Percentiles rank a stretch among this genome's conserved stretches.
These are phyloP conservation scores for Plectosphaerella cucumerina DNA, from an alignment of 2,329 filamentous ascomycete genomes.

Conservation along the genomic window DNA sequence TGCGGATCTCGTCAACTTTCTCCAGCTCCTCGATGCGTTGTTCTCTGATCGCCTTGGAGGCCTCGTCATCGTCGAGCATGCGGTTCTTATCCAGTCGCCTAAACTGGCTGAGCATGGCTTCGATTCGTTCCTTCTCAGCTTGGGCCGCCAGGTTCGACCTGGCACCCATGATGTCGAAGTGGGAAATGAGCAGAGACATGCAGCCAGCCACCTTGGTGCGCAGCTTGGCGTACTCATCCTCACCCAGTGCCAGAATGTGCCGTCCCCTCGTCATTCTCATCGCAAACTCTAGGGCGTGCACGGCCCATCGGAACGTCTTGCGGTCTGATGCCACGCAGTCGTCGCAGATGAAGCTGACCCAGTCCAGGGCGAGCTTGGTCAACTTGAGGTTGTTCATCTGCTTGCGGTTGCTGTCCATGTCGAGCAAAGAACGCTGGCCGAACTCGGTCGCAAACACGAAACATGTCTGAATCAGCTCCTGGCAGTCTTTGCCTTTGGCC, in stretches of 20 bases:
- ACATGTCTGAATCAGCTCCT: constrained; percentile 95
- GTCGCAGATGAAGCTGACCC: constrained; percentile 97
- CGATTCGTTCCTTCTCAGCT: constrained; percentile 84
- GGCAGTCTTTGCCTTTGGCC: constrained; percentile 77
- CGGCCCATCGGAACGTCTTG: constrained; percentile 96
- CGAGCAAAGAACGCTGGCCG: constrained; percentile 86
- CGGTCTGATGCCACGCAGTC: constrained; percentile 92
- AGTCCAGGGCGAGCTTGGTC: constrained; percentile 88
- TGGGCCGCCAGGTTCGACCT: constrained; percentile 90
- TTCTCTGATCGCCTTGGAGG: constrained; percentile 66
- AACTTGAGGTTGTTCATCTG: constrained; percentile 97
- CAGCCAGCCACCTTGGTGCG: constrained; percentile 90
- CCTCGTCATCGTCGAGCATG: constrained; percentile 78
- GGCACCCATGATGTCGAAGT: constrained; percentile 99
- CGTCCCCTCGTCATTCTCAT: constrained; percentile 96
- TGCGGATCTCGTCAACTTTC: constrained; percentile 73
- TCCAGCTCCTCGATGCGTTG: constrained; percentile 70
- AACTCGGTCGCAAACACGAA: constrained; percentile 99
- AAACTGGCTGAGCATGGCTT: constrained; percentile 72
- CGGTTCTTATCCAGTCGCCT: constrained; percentile 74
- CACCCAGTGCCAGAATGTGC: constrained; percentile 86
- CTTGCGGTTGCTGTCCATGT: constrained; percentile 92
- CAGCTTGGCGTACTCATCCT: constrained; percentile 79
- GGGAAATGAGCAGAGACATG: constrained; percentile 95
- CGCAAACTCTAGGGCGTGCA: constrained; percentile 89